A percentile compares a stretch with the other conserved stretches of the same genome.
These are phyloP conservation scores for Dactylellina cionopaga DNA, from an alignment of 2,329 filamentous ascomycete species.

Conservation along the genomic window DNA sequence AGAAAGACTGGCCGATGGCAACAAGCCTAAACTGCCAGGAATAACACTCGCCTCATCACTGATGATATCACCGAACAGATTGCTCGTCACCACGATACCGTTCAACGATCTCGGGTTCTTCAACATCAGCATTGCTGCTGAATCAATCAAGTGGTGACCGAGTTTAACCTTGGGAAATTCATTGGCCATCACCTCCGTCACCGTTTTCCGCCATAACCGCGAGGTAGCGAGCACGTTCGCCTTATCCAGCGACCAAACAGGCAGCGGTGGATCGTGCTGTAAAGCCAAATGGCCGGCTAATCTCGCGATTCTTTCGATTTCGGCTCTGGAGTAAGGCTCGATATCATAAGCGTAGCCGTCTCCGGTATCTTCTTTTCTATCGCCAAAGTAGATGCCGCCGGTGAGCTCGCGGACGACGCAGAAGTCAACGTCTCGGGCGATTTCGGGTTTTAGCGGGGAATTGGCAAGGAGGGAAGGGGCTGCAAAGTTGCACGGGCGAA, in stretches of 20 bases:
- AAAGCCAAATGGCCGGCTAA: conserved; percentile 84
- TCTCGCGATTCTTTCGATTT: conserved; percentile 88
- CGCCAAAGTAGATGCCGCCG: conserved; percentile 94
- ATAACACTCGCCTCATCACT: conserved; percentile 95
- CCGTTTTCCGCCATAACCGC: conserved; percentile 86
- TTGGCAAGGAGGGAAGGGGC: conserved; percentile 78
- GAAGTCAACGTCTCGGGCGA: conserved; percentile 89
- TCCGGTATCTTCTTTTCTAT: conserved; percentile 76
- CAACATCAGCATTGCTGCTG: conserved; percentile 96
- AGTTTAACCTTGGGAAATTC: conserved; percentile 90
- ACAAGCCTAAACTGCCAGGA: conserved; percentile 84
- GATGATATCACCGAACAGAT: conserved; percentile 96
- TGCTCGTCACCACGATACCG: conserved; percentile 90
- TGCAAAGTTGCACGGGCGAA: conserved; percentile 94
- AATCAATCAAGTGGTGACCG: conserved; percentile 91
- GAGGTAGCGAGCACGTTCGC: conserved; percentile 94
- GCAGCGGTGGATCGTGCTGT: conserved; percentile 76
- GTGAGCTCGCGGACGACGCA: conserved; percentile 92
- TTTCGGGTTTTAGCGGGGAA: conserved; percentile 85
- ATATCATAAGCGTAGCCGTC: conserved; percentile 81
- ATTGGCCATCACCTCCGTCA: conserved; percentile 82
- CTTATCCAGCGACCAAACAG: conserved; percentile 91
- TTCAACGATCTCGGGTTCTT: conserved; percentile 91
- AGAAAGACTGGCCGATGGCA: conserved; percentile 87
- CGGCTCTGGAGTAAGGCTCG: conserved; percentile 82